A percentile compares a stretch with the other conserved stretches of the same genome.
These are phyloP conservation scores for Colletotrichum horii DNA, from an alignment of 2,329 filamentous ascomycete species.

Conservation along the genomic window DNA sequence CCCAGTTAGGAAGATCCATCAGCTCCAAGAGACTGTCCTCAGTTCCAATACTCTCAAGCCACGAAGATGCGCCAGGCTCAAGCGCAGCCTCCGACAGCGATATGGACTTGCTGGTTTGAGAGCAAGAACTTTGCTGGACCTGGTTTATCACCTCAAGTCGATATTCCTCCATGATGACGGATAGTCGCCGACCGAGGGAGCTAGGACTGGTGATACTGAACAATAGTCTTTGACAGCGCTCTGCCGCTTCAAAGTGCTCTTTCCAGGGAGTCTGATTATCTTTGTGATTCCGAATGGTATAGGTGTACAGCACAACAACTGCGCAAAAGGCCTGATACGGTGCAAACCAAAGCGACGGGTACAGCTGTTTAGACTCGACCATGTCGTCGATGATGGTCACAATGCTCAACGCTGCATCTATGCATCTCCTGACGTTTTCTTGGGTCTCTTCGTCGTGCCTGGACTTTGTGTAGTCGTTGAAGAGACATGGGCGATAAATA, in stretches of 20 bases:
- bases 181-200: constrained; percentile 44
- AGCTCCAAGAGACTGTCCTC: constrained; percentile 6
- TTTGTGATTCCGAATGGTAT: constrained; percentile 41
- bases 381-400: constrained; percentile 42
- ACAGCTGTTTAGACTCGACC: constrained; percentile 33
- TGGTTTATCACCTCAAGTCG: constrained; percentile 22
- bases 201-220: constrained; percentile 37
- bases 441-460: background rate
- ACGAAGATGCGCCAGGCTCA: background rate
- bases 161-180: constrained; percentile 42
- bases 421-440: constrained; percentile 29
- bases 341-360: constrained; percentile 30
- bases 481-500: constrained; percentile 39
- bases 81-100: background rate
- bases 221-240: constrained; percentile 43
- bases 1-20: constrained; percentile 26
- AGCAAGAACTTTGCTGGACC: constrained; percentile 20
- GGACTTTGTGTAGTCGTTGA: constrained; percentile 32
- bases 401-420: constrained; percentile 43
- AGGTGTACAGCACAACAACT: constrained; percentile 47
- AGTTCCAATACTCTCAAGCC: background rate
- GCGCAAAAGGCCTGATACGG: constrained; percentile 50
- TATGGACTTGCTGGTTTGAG: background rate
- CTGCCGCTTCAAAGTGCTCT: constrained; percentile 39
- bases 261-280: constrained; percentile 27